Base-by-base conservation (phyloP, 106 monocot species). In the Phalaenopsis equestris region DNA sequence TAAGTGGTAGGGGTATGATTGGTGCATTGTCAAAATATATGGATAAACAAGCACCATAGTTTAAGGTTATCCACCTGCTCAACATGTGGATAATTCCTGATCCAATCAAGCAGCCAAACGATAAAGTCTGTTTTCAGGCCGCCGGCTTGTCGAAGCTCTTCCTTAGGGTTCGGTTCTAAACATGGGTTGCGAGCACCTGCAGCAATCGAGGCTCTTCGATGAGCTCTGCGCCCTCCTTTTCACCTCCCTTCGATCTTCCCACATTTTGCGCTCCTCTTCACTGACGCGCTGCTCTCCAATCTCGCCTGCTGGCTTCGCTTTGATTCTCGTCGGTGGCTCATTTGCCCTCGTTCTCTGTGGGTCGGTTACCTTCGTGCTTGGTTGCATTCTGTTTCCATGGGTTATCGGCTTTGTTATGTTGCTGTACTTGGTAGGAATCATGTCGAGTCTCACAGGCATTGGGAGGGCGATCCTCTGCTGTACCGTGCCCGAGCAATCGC, bases 381-480 rank as follows among this genome's bases (percentile, higher is more conserved):
- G 88, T 24, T 88, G 79, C 73, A 77, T 88, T 36, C 68, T 88
- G 68, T 82, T 88, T 77, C 88, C 88, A 1, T 85, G 88, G 85
- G 82, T 85, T 14, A 9, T 88, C 30, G 88, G 88, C 21, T 36
- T 82, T 19, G 82, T 82, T n/a, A 56, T 88, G 76, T 3, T 82
- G 56, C 64, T 88, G 41, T 83, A 67, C 72, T 78, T 88, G n/a
- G 80, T 85, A 6, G 88, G 85, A 56, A 61, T 88, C 55, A 21
- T 88, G 5, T 82, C 84, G 14, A 82, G 64, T 30, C 38, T 88
- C 0, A 77, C 88, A 4, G 82, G 49, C 4, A 45, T 84, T 18
- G 79, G 88, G 55, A 82, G 67, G 84, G 42, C 82, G 58, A 17
- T 88, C 41, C 61, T 81, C 24, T 88, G 75, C 24, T 70, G n/a